Evolutionary conservation across 225 moss, liverwort and hornwort genomes (phyloP), one percentile per base, ranked within the genome.

Genomic region (Takakia lepidozioides): DNA sequence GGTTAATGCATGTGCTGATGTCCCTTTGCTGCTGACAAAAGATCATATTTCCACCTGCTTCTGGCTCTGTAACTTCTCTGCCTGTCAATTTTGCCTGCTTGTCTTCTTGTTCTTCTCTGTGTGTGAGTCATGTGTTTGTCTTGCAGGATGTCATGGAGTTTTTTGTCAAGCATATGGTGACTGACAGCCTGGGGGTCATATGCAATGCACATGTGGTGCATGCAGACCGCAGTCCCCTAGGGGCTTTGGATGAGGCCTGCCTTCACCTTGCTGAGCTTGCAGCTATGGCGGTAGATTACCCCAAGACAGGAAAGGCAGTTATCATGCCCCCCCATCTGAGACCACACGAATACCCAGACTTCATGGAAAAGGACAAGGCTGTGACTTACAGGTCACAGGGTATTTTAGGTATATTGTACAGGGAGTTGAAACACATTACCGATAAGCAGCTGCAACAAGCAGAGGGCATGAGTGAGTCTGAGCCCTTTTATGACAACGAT

Each of bases 121-220:
- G 32, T 32, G 32, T 32, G 32, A n/a, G n/a, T n/a, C n/a, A n/a
- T n/a, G n/a, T n/a, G n/a, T n/a, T n/a, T n/a, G n/a, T n/a, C 19
- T 56, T 64, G 71, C 86, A 93, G 84, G 68, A 98, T 48, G 77
- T 98, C 19, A 74, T 61, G 59, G 72, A 85, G 2, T 98, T 98
- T 60, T 98, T 98, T 11, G 80, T 63, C 0, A 85, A 59, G 46
- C 51, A 78, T 11, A 85, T 90, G 82, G 52, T 78, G 5, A 98
- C 87, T 45, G 87, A 98, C 53, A 78, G 58, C 49, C 51, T 90
- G 61, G 90, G 95, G 2, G 63, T 80, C 6, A 98, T 90, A 3
- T 81, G 82, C 56, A 85, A 98, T 20, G 75, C 95, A 5, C 95
- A 98, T 56, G 85, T 98, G 4, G 90, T 90, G 6, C 73, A 66